A percentile compares a stretch with the other conserved stretches of the same genome.
Evolutionary conservation across 2,329 filamentous ascomycete genomes (phyloP).

Genomic region (Byssoonygena ceratinophila): DNA sequence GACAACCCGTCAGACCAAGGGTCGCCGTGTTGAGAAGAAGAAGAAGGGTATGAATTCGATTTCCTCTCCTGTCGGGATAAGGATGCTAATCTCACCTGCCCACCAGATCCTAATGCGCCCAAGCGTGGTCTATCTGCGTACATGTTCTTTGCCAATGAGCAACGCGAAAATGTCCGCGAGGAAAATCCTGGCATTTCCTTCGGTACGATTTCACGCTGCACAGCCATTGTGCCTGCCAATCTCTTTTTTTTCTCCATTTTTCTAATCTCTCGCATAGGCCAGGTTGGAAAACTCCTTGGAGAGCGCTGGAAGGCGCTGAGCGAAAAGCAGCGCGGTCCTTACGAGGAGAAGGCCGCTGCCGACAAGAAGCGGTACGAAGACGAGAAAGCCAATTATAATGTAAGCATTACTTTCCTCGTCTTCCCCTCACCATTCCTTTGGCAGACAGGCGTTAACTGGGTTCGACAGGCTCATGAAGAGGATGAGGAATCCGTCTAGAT

Average conservation of each 20-base stretch:
- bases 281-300: constrained; percentile 95
- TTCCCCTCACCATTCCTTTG: neutral
- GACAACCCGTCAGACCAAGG: constrained; percentile 52
- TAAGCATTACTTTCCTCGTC: constrained; percentile 49
- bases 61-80: neutral
- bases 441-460: neutral
- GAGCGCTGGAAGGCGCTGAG: constrained; percentile 97
- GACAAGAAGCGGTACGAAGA: constrained; percentile 99
- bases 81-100: neutral
- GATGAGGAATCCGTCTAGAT: constrained; percentile 18
- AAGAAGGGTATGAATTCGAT: constrained; percentile 54
- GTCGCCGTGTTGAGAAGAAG: constrained; percentile 51
- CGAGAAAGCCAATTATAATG: constrained; percentile 89
- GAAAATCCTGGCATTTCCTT: constrained; percentile 98
- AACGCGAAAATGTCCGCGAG: constrained; percentile 94
- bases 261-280: constrained; percentile 45
- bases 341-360: constrained; percentile 88
- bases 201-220: constrained; percentile 44
- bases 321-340: constrained; percentile 85
- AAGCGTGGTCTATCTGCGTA: constrained; percentile 99
- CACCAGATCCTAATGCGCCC: constrained; percentile 82
- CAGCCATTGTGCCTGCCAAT: neutral
- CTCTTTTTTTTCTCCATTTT: no score
- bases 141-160: constrained; percentile 99
- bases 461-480: constrained; percentile 15